Evolutionary conservation across 1,284 basidiomycete species (phyloP).

Genomic region (Cryptococcus sp.): DNA sequence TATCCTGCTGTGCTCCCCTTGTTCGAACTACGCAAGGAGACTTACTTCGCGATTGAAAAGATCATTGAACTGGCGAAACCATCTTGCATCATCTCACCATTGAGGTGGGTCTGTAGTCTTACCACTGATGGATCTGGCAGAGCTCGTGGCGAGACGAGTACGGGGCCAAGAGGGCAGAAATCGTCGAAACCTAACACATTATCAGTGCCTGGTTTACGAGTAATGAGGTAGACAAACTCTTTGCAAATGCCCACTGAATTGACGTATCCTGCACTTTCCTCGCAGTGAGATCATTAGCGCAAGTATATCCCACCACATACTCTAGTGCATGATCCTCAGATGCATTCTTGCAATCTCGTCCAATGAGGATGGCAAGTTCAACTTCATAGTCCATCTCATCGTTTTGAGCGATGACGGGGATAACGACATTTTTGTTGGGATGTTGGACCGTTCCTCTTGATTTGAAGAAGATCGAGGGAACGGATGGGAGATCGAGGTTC

Average conservation of each 20-base stretch:
- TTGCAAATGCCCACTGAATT: constrained; percentile 80
- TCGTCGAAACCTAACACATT: constrained; percentile 27
- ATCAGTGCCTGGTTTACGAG: neutral
- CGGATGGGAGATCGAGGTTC: constrained; percentile 47
- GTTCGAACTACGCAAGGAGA: neutral
- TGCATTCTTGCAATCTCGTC: constrained; percentile 71
- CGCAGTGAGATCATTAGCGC: constrained; percentile 77
- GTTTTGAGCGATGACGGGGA: constrained; percentile 66
- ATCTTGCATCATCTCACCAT: constrained; percentile 65
- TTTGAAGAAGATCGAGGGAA: constrained; percentile 75
- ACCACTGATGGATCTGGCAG: constrained; percentile 69
- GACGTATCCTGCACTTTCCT: constrained; percentile 68
- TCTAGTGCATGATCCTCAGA: constrained; percentile 68
- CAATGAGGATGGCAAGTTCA: constrained; percentile 79
- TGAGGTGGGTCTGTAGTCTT: constrained; percentile 62
- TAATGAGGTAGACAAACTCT: constrained; percentile 52
- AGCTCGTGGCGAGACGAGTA: constrained; percentile 61
- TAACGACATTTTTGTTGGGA: constrained; percentile 61
- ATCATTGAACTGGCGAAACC: constrained; percentile 57
- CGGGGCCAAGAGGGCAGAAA: constrained; percentile 63
- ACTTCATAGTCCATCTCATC: constrained; percentile 79
- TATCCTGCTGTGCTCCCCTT: neutral
- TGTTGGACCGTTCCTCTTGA: constrained; percentile 67
- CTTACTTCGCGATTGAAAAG: constrained; percentile 24
- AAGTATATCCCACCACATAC: constrained; percentile 76